Percentiles rank a stretch among this genome's conserved stretches.
phyloP scores from a whole-genome alignment of 106 monocot genomes.

The Phalaenopsis equestris region DNA sequence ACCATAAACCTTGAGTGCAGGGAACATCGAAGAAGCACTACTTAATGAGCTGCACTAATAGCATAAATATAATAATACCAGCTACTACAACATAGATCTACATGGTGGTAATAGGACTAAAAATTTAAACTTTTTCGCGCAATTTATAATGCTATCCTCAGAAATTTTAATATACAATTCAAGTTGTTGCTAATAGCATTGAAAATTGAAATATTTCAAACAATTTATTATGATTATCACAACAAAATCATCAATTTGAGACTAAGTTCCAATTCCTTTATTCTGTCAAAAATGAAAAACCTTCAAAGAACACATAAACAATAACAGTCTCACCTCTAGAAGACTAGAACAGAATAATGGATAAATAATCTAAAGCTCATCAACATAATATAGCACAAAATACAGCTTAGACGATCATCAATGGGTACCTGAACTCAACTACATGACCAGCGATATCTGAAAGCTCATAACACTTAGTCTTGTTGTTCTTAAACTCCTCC shows the following conservation, averaged over 20 bases:
- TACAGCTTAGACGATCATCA: no score
- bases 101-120: not conserved
- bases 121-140: not conserved
- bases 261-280: not conserved
- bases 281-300: not conserved
- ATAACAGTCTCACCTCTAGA: not conserved
- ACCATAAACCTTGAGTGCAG: not conserved
- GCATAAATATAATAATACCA: not conserved
- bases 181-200: not conserved
- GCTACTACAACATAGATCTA: not conserved
- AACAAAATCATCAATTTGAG: not conserved
- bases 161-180: not conserved
- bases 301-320: not conserved
- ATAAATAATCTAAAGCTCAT: not conserved
- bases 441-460: slow-evolving; percentile 90
- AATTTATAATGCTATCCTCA: not conserved
- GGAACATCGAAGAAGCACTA: not conserved
- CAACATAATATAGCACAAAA: not conserved
- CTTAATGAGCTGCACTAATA: not conserved
- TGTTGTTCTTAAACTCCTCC: slow-evolving; percentile 94
- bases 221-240: not conserved
- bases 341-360: not conserved
- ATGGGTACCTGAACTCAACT: slow-evolving; percentile 89
- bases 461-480: slow-evolving; percentile 79
- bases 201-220: not conserved